Evolutionary conservation across 169 alveolate species (phyloP).

Genomic region (Perkinsus chesapeaki): DNA sequence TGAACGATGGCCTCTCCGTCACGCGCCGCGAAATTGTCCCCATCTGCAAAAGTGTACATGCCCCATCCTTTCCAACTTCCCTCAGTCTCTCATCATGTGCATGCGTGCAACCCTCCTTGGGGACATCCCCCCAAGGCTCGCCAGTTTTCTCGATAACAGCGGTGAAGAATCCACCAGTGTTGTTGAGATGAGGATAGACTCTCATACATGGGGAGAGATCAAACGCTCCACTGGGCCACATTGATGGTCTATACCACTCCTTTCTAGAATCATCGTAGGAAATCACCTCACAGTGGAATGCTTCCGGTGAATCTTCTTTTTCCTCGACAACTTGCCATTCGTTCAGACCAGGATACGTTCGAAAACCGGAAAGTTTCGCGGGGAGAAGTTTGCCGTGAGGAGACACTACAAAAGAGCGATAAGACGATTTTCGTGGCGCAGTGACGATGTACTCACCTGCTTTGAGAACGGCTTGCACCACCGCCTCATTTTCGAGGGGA

Average conservation of each 20-base stretch:
- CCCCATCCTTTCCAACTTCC: no score
- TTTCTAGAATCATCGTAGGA: slow-evolving; percentile 31
- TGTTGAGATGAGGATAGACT: slow-evolving; percentile 78
- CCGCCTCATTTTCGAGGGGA: slow-evolving; percentile 92
- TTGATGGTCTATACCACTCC: slow-evolving; percentile 33
- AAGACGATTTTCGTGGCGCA: slow-evolving; percentile 43
- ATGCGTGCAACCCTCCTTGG: not conserved
- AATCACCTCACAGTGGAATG: slow-evolving; percentile 10
- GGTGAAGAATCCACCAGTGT: slow-evolving; percentile 84
- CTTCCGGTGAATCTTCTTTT: slow-evolving; percentile 20
- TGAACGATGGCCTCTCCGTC: not conserved
- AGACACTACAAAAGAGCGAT: slow-evolving; percentile 3
- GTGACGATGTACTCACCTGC: slow-evolving; percentile 38
- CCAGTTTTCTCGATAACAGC: slow-evolving; percentile 54
- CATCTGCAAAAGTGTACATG: no score
- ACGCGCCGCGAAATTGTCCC: not conserved
- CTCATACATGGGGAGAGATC: slow-evolving; percentile 67
- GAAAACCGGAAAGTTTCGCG: not conserved
- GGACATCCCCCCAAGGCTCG: not conserved
- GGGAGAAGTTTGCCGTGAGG: slow-evolving; percentile 7
- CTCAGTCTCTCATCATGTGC: no score
- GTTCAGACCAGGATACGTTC: not conserved
- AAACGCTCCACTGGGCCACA: slow-evolving; percentile 47
- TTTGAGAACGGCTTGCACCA: slow-evolving; percentile 66
- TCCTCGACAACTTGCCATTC: slow-evolving; percentile 34